phyloP scores from a whole-genome alignment of 352 stramenopile species.

The Globisporangium apiculatum region DNA sequence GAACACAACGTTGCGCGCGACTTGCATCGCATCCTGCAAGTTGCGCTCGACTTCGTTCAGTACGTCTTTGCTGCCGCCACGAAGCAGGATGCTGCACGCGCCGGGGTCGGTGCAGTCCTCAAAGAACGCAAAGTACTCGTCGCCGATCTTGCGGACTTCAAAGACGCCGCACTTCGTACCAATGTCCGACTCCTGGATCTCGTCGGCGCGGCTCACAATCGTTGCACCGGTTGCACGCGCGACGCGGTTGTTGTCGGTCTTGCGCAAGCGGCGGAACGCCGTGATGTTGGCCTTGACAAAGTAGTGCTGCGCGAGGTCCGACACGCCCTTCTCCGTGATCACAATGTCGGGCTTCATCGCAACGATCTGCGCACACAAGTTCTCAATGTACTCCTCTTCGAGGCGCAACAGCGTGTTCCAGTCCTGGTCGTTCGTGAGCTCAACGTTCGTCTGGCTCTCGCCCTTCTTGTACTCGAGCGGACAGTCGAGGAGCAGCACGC shows the following conservation, averaged over 20 bases:
- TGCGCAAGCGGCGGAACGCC: conserved; percentile 97
- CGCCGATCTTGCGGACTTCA: conserved; percentile 91
- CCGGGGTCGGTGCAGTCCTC: conserved; percentile 98
- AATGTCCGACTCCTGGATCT: conserved; percentile 99
- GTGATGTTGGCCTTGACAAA: conserved; percentile 99
- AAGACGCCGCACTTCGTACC: conserved; percentile 98
- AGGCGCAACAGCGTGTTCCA: conserved; percentile 98
- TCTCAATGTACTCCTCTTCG: conserved; percentile 99
- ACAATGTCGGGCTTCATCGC: conserved; percentile 99
- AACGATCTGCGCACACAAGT: conserved; percentile 98
- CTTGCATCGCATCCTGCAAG: conserved; percentile 99
- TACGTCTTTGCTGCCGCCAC: conserved; percentile 98
- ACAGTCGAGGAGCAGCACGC: conserved; percentile 98
- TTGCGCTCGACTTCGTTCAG: conserved; percentile 99
- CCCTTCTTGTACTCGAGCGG: conserved; percentile 99
- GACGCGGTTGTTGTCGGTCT: conserved; percentile 99
- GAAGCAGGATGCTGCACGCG: conserved; percentile 97
- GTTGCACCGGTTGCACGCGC: conserved; percentile 95
- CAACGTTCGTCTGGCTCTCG: conserved; percentile 96
- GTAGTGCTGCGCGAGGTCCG: conserved; percentile 99
- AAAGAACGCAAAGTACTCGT: conserved; percentile 99
- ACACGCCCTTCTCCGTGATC: conserved; percentile 99
- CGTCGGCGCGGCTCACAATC: conserved; percentile 97
- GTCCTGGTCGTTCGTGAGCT: conserved; percentile 98
- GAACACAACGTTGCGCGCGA: conserved; percentile 98